Evolutionary conservation across 495 filamentous ascomycete species (phyloP).

Genomic region (Penicillium herquei): DNA sequence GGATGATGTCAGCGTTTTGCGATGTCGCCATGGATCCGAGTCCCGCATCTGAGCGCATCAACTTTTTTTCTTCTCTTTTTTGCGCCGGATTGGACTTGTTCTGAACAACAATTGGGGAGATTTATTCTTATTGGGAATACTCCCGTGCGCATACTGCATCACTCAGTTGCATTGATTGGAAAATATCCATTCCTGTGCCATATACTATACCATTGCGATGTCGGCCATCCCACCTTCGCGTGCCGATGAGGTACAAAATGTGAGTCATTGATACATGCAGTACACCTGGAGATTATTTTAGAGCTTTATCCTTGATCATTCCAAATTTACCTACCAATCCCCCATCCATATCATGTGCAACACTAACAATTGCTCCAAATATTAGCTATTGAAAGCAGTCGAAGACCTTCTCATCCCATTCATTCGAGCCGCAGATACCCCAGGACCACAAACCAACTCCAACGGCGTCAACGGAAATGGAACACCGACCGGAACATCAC

Average conservation of each 20-base stretch:
- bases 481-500: constrained; percentile 50
- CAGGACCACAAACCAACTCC: constrained; percentile 46
- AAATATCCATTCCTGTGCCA: too few relatives aligned
- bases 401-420: constrained; percentile 75
- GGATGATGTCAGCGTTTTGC: not conserved
- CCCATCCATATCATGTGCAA: not conserved
- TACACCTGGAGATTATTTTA: not conserved
- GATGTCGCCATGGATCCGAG: not conserved
- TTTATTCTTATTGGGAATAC: too few relatives aligned
- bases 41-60: not conserved
- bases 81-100: not conserved
- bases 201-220: not conserved
- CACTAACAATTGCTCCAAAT: not conserved
- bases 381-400: constrained; percentile 69
- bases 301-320: too few relatives aligned
- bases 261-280: constrained; percentile 25
- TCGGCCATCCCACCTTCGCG: constrained; percentile 23
- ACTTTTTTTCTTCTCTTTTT: not conserved
- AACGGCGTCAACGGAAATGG: constrained; percentile 49
- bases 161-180: too few relatives aligned
- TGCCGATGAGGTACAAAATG: constrained; percentile 45
- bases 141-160: too few relatives aligned
- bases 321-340: too few relatives aligned
- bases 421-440: constrained; percentile 69
- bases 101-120: too few relatives aligned